Conservation (phyloP, 1,139 yeast genomes). For the Saccharomycopsis hybrid region DNA sequence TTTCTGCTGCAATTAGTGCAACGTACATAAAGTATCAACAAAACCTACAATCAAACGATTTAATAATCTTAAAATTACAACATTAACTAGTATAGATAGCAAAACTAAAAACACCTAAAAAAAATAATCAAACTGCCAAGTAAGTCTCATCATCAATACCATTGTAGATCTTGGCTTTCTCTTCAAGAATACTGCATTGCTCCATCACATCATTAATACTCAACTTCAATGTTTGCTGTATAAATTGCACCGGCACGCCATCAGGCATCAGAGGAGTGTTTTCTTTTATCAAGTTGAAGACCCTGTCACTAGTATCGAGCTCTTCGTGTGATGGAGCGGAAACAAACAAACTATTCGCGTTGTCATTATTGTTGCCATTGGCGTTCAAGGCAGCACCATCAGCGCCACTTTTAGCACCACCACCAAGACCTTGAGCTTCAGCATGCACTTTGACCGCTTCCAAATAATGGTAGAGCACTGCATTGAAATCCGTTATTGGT, state of each 20-base stretch:
- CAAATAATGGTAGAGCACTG: slow-evolving; percentile 69
- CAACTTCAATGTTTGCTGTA: slow-evolving; percentile 51
- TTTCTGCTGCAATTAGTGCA: no score
- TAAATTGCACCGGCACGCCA: slow-evolving; percentile 62
- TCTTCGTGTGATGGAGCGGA: slow-evolving; percentile 32
- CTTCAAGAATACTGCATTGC: slow-evolving; percentile 48
- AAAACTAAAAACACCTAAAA: not conserved
- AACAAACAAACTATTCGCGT: slow-evolving; percentile 41
- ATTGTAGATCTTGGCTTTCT: slow-evolving; percentile 58
- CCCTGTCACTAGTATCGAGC: slow-evolving; percentile 36
- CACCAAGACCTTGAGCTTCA: slow-evolving; percentile 40
- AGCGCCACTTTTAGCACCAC: slow-evolving; percentile 16
- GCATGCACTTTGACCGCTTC: slow-evolving; percentile 62
- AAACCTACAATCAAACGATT: no score
- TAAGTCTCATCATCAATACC: slow-evolving; percentile 62
- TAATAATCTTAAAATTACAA: no score
- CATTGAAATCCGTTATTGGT: slow-evolving; percentile 62
- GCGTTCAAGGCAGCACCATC: slow-evolving; percentile 15
- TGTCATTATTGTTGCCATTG: slow-evolving; percentile 22
- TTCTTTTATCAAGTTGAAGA: slow-evolving; percentile 44
- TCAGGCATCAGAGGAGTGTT: slow-evolving; percentile 56
- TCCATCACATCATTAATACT: slow-evolving; percentile 42
- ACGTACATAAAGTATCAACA: no score
- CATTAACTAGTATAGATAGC: no score
- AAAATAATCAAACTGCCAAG: slow-evolving; percentile 38